Evolutionary conservation across 2,329 filamentous ascomycete genomes (phyloP), one percentile per base, ranked within the genome.

Genomic region (Stagonosporopsis rhizophila): DNA sequence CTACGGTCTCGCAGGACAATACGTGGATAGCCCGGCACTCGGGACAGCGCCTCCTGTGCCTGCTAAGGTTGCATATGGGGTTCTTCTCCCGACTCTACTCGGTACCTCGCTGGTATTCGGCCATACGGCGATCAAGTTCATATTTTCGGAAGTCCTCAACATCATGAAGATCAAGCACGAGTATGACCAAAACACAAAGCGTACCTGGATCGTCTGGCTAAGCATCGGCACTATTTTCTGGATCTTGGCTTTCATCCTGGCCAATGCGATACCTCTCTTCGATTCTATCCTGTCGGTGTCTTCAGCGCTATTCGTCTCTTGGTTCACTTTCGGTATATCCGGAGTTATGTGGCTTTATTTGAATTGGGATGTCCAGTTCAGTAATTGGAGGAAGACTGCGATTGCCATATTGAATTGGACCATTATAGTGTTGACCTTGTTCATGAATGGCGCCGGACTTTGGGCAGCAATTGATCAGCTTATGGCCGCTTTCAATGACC

Each of bases 61-160:
- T 79, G 82, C 23, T 6, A 88, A 88, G 68, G 77, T 87, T 12
- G 87, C 88, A 15, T 89, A 85, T 75, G 86, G 85, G 15, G 77
- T 89, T 50, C 86, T 87, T 0, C 79, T 87, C 4, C 87, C 87
- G 25, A 89, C 88, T 6, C 89, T 89, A 56, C 79, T 89, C 41
- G 84, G 90, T 45, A 85, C 87, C 0, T 87, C 86, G 52, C 86
- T 89, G 5, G 88, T 90, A 61, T 87, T 88, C 66, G 86, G 83
- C 19, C 84, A 88, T 60, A 83, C 89, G 2, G 84, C 85, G 5
- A 80, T 80, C 45, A 87, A 87, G 67, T 87, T 87, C 66, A 78
- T 89, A 56, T 89, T 87, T 64, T 77, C 83, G 8, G 83, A 86
- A 32, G 70, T 86, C 5, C 87, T 82, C 14, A n/a, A n/a, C 11